Conservation (phyloP, 1,284 basidiomycete genomes). For the Takashimella tepidaria region DNA sequence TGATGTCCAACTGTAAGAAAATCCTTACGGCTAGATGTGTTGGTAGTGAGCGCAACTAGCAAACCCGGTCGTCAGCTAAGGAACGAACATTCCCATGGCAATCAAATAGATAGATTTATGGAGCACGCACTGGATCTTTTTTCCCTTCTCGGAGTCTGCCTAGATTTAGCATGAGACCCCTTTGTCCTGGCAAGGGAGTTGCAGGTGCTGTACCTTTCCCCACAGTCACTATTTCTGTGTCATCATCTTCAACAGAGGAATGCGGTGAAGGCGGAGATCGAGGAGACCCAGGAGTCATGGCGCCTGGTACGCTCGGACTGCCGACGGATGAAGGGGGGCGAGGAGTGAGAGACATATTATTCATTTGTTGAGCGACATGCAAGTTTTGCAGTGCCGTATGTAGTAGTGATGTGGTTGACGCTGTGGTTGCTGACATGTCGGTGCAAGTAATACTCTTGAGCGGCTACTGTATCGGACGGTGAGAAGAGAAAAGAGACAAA, state of each 20-base stretch:
- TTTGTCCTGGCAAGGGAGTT: slow-evolving; percentile 30
- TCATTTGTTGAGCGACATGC: slow-evolving; percentile 42
- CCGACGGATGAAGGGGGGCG: slow-evolving; percentile 27
- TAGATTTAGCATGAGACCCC: not conserved
- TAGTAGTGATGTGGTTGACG: slow-evolving; percentile 39
- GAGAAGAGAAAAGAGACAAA: not conserved
- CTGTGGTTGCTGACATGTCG: slow-evolving; percentile 14
- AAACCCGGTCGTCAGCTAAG: too few species aligned
- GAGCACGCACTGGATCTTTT: slow-evolving; percentile 39
- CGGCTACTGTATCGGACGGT: not conserved
- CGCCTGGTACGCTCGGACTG: slow-evolving; percentile 1
- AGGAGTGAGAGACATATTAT: slow-evolving; percentile 32
- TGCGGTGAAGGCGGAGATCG: not conserved
- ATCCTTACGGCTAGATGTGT: slow-evolving; percentile 73
- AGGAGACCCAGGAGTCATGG: not conserved
- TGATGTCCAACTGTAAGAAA: slow-evolving; percentile 61
- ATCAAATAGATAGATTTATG: not conserved
- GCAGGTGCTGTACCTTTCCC: slow-evolving; percentile 42
- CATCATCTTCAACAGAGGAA: slow-evolving; percentile 43
- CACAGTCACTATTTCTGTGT: slow-evolving; percentile 47
- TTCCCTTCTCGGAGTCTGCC: not conserved
- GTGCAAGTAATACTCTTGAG: too few species aligned
- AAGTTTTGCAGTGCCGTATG: slow-evolving; percentile 47
- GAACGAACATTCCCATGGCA: slow-evolving; percentile 2
- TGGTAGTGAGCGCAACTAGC: slow-evolving; percentile 66